phyloP scores from a whole-genome alignment of 2,329 filamentous ascomycete genomes.

The Ceratocystis alfenasii region DNA sequence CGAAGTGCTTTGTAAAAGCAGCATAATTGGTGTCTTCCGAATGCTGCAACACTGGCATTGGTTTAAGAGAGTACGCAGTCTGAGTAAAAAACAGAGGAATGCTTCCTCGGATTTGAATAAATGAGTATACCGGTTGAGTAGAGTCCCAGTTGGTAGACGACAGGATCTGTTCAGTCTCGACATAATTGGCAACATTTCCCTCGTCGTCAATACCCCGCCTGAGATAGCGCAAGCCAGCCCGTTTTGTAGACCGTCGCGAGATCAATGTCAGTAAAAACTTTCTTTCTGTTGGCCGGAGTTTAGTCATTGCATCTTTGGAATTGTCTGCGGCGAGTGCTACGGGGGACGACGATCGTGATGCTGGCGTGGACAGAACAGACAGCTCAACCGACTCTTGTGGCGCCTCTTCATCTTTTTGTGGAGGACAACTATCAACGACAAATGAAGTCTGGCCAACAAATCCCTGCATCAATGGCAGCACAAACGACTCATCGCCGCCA shows the following conservation, averaged over 20 bases:
- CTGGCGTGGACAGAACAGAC: slow-evolving; percentile 29
- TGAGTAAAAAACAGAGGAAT: slow-evolving; percentile 95
- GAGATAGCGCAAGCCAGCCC: slow-evolving; percentile 80
- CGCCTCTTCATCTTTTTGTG: slow-evolving; percentile 39
- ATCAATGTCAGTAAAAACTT: slow-evolving; percentile 75
- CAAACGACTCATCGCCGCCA: slow-evolving; percentile 56
- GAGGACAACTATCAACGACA: slow-evolving; percentile 51
- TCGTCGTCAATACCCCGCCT: slow-evolving; percentile 83
- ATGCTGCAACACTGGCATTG: slow-evolving; percentile 68
- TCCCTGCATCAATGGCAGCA: slow-evolving; percentile 80
- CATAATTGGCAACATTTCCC: slow-evolving; percentile 75
- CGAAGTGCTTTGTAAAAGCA: slow-evolving; percentile 72
- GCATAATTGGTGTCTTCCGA: slow-evolving; percentile 64
- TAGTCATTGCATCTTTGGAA: slow-evolving; percentile 23
- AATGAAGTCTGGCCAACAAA: slow-evolving; percentile 85
- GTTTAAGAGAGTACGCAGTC: slow-evolving; percentile 85
- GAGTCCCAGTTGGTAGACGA: slow-evolving; percentile 51
- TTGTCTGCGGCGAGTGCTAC: background rate
- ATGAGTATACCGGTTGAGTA: slow-evolving; percentile 56
- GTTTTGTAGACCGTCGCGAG: slow-evolving; percentile 74
- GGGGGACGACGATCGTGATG: slow-evolving; percentile 17
- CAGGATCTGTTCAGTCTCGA: slow-evolving; percentile 91
- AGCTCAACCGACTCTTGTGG: slow-evolving; percentile 38
- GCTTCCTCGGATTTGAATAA: slow-evolving; percentile 77
- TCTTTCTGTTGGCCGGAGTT: slow-evolving; percentile 33